Evolutionary conservation across 768 basidiomycete species (phyloP), one percentile per base, ranked within the genome.

Genomic region (Tephrocybe sp.): DNA sequence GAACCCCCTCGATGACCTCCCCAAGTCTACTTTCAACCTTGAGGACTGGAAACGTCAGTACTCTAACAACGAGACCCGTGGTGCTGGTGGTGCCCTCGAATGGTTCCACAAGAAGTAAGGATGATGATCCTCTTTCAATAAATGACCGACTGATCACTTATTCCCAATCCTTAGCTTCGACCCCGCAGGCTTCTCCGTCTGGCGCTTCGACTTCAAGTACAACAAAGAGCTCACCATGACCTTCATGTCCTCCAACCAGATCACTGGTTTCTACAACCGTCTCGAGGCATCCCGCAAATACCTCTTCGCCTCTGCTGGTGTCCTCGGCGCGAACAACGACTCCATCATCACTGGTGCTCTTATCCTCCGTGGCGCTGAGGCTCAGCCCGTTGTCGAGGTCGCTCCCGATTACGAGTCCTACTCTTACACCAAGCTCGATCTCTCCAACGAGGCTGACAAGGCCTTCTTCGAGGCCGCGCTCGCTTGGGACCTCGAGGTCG

Each of bases 1-100:
- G 82, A 95, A 97, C 79, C 95, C 95, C 22, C 84, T 95, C 45
- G 95, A 97, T 56, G 78, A 81, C 54, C 82, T 97, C 33, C 92
- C 93, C 58, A 94, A 91, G 70, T 88, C 89, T 10, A 72, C 79
- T 4, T 83, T 91, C 70, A 92, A 92, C 75, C 82, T 93, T 49
- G 89, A 95, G 69, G 93, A 97, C 71, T 97, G 92, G 93, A 97
- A 97, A 69, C 86, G 91, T 38, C 87, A 89, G 37, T 99, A 98
- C 78, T 97, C 94, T 61, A 98, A 97, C 86, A 85, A 87, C 68
- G 94, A 97, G n/a, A 97, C 94, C 31, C 84, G 89, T 47, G 91
- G 89, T 30, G 57, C 87, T 15, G 83, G 69, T 37, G 94, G 90
- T 55, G 69, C 92, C 43, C 61, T 99, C 31, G 92, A 97, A 68